Evolutionary conservation across 1,284 basidiomycete genomes (phyloP), one percentile per base, ranked within the genome.

Genomic region (Ceratobasidium sp.): DNA sequence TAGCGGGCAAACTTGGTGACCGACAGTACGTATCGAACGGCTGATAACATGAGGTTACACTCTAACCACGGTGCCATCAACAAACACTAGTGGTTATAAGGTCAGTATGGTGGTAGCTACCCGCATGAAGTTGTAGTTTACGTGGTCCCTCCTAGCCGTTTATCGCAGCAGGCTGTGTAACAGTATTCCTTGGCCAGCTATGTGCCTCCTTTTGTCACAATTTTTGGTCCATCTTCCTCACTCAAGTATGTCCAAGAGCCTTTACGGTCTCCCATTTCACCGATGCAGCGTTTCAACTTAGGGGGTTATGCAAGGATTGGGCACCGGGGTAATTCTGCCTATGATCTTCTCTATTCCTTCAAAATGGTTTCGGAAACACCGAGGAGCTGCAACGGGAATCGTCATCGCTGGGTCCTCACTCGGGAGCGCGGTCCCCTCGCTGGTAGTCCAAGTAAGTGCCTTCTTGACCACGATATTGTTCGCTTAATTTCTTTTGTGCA

Each of bases 361-460:
- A 25, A 80, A 81, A 76, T 81, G 81, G 81, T 81, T 81, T 78
- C 70, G 76, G 43, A 64, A 76, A 22, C 78, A 78, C 29, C 74
- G 80, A 22, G 80, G 77, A 13, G 67, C 81, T 3, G 81, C 81
- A 13, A 80, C 81, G 2, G 81, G 81, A 3, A 76, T 81, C 44
- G 80, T 80, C 22, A 76, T 79, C 29, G 79, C 77, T 22, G 81
- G 80, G 4, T 78, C 78, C 1, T 79, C 79, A 5, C 74, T 81
- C 22, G 81, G 81, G 11, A 61, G 46, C n/a, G 69, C 69, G 17
- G 69, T 73, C 1, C 56, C 69, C 43, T 59, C 68, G 37, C 56
- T 62, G 32, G 52, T 69, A 1, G 40, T 77, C 8, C 68, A 71
- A 44, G 69, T 73, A 37, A 22, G 49, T 56, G 9, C 9, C 49